phyloP scores from a whole-genome alignment of 768 basidiomycete species.

The Crucibulum laeve region DNA sequence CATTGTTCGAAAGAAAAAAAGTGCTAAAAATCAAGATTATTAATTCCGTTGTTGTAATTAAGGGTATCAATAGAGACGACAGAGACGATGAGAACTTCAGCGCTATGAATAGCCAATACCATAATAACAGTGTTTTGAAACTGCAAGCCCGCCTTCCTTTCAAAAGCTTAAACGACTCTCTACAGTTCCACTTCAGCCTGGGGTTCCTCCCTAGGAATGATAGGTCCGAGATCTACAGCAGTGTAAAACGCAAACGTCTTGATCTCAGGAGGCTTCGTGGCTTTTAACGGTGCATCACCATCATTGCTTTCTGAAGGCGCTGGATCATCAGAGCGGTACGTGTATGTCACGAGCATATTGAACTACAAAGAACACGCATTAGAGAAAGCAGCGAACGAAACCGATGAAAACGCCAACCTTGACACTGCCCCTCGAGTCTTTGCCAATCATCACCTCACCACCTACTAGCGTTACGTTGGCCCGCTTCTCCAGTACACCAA shows the following conservation, averaged over 20 bases:
- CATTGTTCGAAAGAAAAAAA: too few relatives aligned
- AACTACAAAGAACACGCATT: constrained; percentile 59
- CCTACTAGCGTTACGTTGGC: constrained; percentile 88
- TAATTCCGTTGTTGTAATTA: too few relatives aligned
- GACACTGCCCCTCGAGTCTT: constrained; percentile 71
- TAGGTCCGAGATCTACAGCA: constrained; percentile 72
- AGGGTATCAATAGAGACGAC: too few relatives aligned
- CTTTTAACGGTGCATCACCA: constrained; percentile 31
- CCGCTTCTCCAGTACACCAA: constrained; percentile 83
- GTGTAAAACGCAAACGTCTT: constrained; percentile 92
- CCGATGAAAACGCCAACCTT: constrained; percentile 51
- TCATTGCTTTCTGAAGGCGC: constrained; percentile 61
- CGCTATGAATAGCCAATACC: too few relatives aligned
- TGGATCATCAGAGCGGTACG: constrained; percentile 88
- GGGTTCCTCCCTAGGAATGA: constrained; percentile 57
- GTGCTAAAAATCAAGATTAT: too few relatives aligned
- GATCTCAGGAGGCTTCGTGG: constrained; percentile 58
- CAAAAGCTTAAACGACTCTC: background rate
- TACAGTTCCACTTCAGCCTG: constrained; percentile 21
- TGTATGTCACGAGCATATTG: constrained; percentile 91
- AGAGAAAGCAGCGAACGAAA: constrained; percentile 1
- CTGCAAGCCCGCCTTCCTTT: background rate
- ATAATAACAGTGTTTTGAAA: background rate
- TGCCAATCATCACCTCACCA: constrained; percentile 83
- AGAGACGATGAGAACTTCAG: too few relatives aligned